phyloP scores from a whole-genome alignment of 2,329 filamentous ascomycete genomes.

The Knoxdaviesia proteae region DNA sequence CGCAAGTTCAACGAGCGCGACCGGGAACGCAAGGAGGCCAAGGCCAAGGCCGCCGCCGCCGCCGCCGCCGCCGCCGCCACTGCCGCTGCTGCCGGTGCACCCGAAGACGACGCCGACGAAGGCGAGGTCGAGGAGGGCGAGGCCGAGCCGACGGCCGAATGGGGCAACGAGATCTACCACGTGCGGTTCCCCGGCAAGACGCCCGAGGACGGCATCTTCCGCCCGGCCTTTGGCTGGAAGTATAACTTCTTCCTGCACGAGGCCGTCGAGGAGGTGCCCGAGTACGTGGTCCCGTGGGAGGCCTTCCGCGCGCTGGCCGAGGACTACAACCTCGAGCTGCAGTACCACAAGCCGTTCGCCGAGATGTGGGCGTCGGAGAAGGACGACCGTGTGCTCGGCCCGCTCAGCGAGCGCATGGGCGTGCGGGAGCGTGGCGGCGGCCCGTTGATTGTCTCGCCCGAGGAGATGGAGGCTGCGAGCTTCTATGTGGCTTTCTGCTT shows the following conservation, averaged over 20 bases:
- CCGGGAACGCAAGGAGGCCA: conserved; percentile 15
- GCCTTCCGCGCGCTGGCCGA: conserved; percentile 88
- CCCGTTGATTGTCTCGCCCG: conserved; percentile 49
- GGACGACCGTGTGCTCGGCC: conserved; percentile 60
- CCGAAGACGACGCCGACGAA: conserved; percentile 17
- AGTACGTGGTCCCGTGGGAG: conserved; percentile 97
- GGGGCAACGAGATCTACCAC: conserved; percentile 84
- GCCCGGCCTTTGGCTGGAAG: conserved; percentile 91
- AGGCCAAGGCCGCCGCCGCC: conserved; percentile 7
- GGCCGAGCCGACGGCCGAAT: conserved; percentile 47
- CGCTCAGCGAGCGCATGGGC: conserved; percentile 86
- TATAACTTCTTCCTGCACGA: conserved; percentile 94
- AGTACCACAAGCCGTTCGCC: conserved; percentile 77
- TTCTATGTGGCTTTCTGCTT: conserved; percentile 96
- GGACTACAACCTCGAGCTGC: conserved; percentile 87
- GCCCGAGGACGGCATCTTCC: conserved; percentile 72
- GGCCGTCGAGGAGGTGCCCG: conserved; percentile 85
- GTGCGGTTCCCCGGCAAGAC: conserved; percentile 73
- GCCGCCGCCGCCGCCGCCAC: conserved; percentile 7
- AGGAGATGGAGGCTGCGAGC: conserved; percentile 80
- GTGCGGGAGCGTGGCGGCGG: conserved; percentile 54
- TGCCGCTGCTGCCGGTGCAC: conserved; percentile 12
- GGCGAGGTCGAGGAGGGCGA: conserved; percentile 39
- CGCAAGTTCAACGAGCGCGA: conserved; percentile 45
- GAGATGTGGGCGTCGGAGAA: conserved; percentile 89